A percentile compares a stretch with the other conserved stretches of the same genome.
phyloP scores from a whole-genome alignment of 2,329 filamentous ascomycete genomes.

The Diaporthe citrichinensis region DNA sequence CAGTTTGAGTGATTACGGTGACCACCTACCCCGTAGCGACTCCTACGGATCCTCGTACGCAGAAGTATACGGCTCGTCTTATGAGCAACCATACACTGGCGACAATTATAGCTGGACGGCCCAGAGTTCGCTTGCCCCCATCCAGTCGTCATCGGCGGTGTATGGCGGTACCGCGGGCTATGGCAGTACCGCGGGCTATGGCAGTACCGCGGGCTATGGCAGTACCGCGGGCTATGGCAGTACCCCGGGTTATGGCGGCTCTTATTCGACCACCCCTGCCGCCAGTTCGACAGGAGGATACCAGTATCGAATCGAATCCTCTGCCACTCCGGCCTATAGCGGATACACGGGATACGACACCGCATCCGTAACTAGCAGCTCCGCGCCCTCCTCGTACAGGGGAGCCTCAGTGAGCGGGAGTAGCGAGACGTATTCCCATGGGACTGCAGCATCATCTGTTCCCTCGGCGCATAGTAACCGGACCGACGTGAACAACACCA shows the following conservation, averaged over 20 bases:
- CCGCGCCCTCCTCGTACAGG: background rate
- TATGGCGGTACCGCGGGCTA: background rate
- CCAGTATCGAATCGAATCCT: background rate
- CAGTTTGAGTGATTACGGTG: constrained; percentile 14
- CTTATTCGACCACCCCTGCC: background rate
- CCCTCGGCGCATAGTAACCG: constrained; percentile 16
- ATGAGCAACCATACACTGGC: background rate
- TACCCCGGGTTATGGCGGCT: background rate
- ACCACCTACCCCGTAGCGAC: background rate
- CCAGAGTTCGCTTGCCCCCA: background rate
- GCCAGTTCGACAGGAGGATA: constrained; percentile 10
- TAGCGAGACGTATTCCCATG: background rate
- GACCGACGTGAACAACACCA: constrained; percentile 21
- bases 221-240: background rate
- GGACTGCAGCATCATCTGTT: constrained; percentile 1
- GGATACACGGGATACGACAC: background rate
- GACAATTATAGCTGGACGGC: background rate
- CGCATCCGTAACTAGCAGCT: background rate
- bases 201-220: background rate
- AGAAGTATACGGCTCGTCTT: background rate
- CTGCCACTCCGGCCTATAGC: background rate
- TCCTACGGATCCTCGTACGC: background rate
- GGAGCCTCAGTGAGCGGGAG: background rate
- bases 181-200: background rate
- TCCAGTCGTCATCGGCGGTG: background rate